These are phyloP conservation scores for Starmerella stigmatis DNA, from an alignment of 805 yeast species.

Conservation along the genomic window DNA sequence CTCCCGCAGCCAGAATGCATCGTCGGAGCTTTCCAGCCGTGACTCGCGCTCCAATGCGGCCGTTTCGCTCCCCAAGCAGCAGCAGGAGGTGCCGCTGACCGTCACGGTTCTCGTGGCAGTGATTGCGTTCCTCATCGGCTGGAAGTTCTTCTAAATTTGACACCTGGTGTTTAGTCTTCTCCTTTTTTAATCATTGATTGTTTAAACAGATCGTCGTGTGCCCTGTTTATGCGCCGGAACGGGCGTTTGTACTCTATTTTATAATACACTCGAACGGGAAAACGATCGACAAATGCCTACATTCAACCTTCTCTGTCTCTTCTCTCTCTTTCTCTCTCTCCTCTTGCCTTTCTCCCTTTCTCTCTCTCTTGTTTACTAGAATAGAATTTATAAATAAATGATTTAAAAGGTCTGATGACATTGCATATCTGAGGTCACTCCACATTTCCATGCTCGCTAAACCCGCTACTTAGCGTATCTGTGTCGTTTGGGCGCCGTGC, in stretches of 20 bases:
- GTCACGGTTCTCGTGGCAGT: conserved; percentile 47
- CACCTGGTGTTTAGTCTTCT: not conserved
- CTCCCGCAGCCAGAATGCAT: not conserved
- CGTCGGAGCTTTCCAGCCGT: conserved; percentile 1
- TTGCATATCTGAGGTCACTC: too few species aligned
- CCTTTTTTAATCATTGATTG: not conserved
- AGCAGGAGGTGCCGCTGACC: conserved; percentile 43
- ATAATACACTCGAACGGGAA: too few species aligned
- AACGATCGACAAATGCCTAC: too few species aligned
- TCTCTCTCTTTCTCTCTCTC: too few species aligned
- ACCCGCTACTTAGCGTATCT: not conserved
- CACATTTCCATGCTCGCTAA: too few species aligned
- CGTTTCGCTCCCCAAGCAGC: conserved; percentile 14
- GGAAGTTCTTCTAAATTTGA: conserved; percentile 48
- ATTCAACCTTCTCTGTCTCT: too few species aligned
- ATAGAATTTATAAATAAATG: too few species aligned
- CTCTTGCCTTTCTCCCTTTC: too few species aligned
- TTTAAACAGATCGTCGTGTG: not conserved
- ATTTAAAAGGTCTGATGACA: too few species aligned
- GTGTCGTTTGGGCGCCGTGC: not conserved
- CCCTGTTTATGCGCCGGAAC: too few species aligned
- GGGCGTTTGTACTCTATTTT: not conserved
- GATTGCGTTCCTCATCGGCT: conserved; percentile 50
- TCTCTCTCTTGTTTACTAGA: too few species aligned
- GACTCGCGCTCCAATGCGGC: conserved; percentile 4